Conservation (phyloP, 2,329 filamentous ascomycete genomes). For the Nothomitra cinnamomea region DNA sequence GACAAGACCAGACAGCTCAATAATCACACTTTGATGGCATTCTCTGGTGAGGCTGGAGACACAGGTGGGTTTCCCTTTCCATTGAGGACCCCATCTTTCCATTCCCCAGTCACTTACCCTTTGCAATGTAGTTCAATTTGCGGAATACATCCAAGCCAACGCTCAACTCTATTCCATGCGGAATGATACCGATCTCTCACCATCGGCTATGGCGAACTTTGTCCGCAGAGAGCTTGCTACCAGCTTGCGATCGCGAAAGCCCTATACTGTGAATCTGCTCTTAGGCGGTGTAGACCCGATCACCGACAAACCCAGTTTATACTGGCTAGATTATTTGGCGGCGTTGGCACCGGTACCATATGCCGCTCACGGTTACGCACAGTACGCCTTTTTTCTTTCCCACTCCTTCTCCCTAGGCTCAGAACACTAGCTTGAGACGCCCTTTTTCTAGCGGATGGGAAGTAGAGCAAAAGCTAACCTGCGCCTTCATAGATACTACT, state of each 20-base stretch:
- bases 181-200: constrained; percentile 82
- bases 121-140: constrained; percentile 65
- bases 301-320: constrained; percentile 75
- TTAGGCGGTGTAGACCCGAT: constrained; percentile 88
- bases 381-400: constrained; percentile 34
- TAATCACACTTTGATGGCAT: constrained; percentile 88
- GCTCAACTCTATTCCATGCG: constrained; percentile 97
- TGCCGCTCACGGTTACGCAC: constrained; percentile 93
- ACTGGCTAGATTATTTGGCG: constrained; percentile 96
- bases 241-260: constrained; percentile 77
- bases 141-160: constrained; percentile 98
- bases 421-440: no score
- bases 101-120: constrained; percentile 8
- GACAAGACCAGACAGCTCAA: constrained; percentile 92
- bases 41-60: constrained; percentile 89
- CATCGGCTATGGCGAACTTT: constrained; percentile 78
- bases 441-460: background rate
- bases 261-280: constrained; percentile 92
- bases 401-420: background rate
- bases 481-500: constrained; percentile 59
- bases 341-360: constrained; percentile 79
- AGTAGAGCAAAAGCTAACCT: constrained; percentile 4
- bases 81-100: background rate
- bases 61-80: constrained; percentile 43
- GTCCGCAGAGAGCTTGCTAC: constrained; percentile 85